Percentiles rank a stretch among this genome's conserved stretches.
phyloP scores from a whole-genome alignment of 768 basidiomycete genomes.

The Boletales sp. region DNA sequence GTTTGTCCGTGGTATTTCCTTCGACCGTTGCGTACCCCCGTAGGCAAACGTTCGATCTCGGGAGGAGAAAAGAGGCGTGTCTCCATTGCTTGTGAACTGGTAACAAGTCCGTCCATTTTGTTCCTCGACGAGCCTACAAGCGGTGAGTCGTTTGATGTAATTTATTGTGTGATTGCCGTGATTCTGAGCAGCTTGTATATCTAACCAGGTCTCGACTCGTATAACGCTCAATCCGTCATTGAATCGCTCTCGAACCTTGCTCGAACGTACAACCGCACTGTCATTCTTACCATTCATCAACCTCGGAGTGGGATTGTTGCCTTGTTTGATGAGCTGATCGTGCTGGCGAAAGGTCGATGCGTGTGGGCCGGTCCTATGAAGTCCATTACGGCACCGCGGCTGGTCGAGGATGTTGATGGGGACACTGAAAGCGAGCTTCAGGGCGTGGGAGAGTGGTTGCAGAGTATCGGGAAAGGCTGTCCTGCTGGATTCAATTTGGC shows the following conservation, averaged over 20 bases:
- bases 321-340: slow-evolving; percentile 86
- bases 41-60: slow-evolving; percentile 86
- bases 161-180: neutral
- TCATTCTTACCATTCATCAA: slow-evolving; percentile 97
- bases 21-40: neutral
- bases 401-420: slow-evolving; percentile 5
- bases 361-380: slow-evolving; percentile 31
- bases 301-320: slow-evolving; percentile 97
- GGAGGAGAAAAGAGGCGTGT: slow-evolving; percentile 98
- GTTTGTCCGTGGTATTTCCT: neutral
- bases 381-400: slow-evolving; percentile 4
- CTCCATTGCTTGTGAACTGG: slow-evolving; percentile 96
- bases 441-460: slow-evolving; percentile 59
- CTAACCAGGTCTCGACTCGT: slow-evolving; percentile 79
- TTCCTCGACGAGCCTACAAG: slow-evolving; percentile 98
- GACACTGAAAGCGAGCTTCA: slow-evolving; percentile 16
- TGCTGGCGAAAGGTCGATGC: slow-evolving; percentile 77
- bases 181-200: neutral
- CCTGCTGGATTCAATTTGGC: slow-evolving; percentile 96
- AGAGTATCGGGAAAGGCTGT: slow-evolving; percentile 74
- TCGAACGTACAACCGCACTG: slow-evolving; percentile 86
- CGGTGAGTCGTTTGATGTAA: slow-evolving; percentile 44
- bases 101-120: slow-evolving; percentile 93
- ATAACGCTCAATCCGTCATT: slow-evolving; percentile 93
- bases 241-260: slow-evolving; percentile 85